Base-by-base conservation (phyloP, 169 alveolate genomes). In the Cyclospora cayetanensis region DNA sequence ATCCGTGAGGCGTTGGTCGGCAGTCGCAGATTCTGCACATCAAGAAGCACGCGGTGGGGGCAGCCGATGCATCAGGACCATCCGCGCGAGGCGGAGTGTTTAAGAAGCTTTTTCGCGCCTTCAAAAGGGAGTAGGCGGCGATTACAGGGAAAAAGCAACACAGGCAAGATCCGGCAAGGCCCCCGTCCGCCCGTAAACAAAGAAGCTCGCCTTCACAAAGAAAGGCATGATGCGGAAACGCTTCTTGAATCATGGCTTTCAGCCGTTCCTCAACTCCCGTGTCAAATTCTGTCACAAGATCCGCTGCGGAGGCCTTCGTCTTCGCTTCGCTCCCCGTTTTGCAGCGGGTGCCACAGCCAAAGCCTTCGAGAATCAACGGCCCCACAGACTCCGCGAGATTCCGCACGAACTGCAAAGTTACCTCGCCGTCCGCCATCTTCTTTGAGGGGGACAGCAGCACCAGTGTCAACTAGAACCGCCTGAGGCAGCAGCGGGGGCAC, bases 201-300 rank as follows among this genome's bases (percentile, higher is more conserved):
- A 15, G 60, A 12, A 0, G 60, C 65, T 41, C 25, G 42, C 85
- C 85, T 41, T 46, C 87, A 31, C 87, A 77, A 12, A 77, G 29
- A 46, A 77, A 77, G 35, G n/a, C 34, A 55, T 77, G 87, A 15
- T 27, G 9, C 31, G 87, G 87, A 31, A 77, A 77, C 2, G 35
- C 43, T 12, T 27, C 34, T 12, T 20, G 65, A 11, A 77, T 77
- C 12, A 18, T 42, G 25, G 42, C 42, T 46, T 77, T 77, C 9
- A 77, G 70, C 27, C 9, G 50, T 31, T 42, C 31, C 27, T 77
- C 87, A 22, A 77, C 66, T 12, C 65, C 70, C 60, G 5, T 46
- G 87, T 77, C 87, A 4, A 3, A 18, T 31, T 42, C 87, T 20
- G 87, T 77, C 35, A 77, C 87, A 22, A 77, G 87, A 35, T 77